These are phyloP conservation scores for Micromonas pusilla DNA, from an alignment of 139 green algal species.

Conservation along the genomic window DNA sequence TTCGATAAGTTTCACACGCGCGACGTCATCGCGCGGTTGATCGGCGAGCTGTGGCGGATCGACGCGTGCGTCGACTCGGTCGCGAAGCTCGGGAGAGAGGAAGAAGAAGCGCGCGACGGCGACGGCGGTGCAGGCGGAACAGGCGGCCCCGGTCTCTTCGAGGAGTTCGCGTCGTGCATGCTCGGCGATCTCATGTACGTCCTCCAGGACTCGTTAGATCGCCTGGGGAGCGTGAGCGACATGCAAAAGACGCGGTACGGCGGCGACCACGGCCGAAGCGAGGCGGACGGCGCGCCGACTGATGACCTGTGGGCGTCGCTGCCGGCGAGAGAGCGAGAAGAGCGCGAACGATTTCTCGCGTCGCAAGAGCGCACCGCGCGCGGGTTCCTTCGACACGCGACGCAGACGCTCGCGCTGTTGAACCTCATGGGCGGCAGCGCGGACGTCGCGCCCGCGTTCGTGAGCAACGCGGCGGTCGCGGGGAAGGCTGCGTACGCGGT, in stretches of 20 bases:
- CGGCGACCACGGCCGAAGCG: conserved; percentile 44
- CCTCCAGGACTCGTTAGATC: conserved; percentile 59
- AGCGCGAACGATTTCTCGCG: conserved; percentile 54
- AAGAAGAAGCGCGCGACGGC: background rate
- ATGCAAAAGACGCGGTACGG: conserved; percentile 58
- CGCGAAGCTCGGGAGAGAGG: background rate
- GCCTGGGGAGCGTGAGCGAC: conserved; percentile 59
- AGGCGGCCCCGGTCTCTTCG: no score
- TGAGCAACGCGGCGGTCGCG: conserved; percentile 37
- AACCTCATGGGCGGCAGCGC: conserved; percentile 43
- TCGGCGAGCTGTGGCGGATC: background rate
- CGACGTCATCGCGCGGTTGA: background rate
- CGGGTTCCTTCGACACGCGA: conserved; percentile 59
- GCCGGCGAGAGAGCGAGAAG: conserved; percentile 38
- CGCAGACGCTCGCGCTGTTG: conserved; percentile 55
- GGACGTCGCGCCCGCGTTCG: conserved; percentile 43
- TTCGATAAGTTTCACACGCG: conserved; percentile 3
- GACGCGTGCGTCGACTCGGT: background rate
- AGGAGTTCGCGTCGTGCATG: conserved; percentile 50
- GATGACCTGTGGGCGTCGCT: no score
- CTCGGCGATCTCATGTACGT: conserved; percentile 79
- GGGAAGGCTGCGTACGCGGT: conserved; percentile 47
- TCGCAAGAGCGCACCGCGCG: conserved; percentile 43
- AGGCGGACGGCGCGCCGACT: conserved; percentile 58
- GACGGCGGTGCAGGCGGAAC: no score